Conservation (phyloP, 768 basidiomycete species). For the Lactarius vividus region DNA sequence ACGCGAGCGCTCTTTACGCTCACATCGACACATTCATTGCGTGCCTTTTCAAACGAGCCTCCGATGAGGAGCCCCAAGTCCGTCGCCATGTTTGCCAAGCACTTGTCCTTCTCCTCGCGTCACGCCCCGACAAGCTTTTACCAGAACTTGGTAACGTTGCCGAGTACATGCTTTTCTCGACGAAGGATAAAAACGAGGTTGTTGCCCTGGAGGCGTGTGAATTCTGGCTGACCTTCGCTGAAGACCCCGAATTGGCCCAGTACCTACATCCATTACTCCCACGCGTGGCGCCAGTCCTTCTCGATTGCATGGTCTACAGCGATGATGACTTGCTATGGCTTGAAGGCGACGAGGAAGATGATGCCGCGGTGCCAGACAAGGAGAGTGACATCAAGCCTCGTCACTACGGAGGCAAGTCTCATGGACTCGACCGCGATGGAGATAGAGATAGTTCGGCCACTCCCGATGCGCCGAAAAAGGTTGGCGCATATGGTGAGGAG, state of each 20-base stretch:
- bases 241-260: slow-evolving; percentile 82
- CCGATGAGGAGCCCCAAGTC: slow-evolving; percentile 90
- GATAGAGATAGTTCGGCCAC: slow-evolving; percentile 35
- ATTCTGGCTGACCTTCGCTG: slow-evolving; percentile 99
- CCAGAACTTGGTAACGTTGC: slow-evolving; percentile 95
- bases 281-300: slow-evolving; percentile 92
- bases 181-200: slow-evolving; percentile 94
- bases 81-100: slow-evolving; percentile 95
- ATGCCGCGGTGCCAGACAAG: slow-evolving; percentile 85
- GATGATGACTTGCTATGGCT: slow-evolving; percentile 96
- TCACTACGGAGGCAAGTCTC: slow-evolving; percentile 82
- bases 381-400: slow-evolving; percentile 95
- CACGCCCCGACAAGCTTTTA: slow-evolving; percentile 93
- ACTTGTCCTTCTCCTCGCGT: slow-evolving; percentile 87
- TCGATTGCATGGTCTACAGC: slow-evolving; percentile 96
- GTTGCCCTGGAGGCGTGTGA: slow-evolving; percentile 98
- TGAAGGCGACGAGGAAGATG: slow-evolving; percentile 86
- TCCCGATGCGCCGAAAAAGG: slow-evolving; percentile 34
- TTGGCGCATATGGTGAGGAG: slow-evolving; percentile 76
- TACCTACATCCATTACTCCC: slow-evolving; percentile 83
- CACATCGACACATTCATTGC: slow-evolving; percentile 95
- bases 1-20: slow-evolving; percentile 79
- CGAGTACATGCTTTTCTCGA: slow-evolving; percentile 98
- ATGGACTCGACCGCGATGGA: slow-evolving; percentile 74
- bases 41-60: slow-evolving; percentile 90